phyloP scores from a whole-genome alignment of 306 rosid species.

The Pyrus betulifolia region DNA sequence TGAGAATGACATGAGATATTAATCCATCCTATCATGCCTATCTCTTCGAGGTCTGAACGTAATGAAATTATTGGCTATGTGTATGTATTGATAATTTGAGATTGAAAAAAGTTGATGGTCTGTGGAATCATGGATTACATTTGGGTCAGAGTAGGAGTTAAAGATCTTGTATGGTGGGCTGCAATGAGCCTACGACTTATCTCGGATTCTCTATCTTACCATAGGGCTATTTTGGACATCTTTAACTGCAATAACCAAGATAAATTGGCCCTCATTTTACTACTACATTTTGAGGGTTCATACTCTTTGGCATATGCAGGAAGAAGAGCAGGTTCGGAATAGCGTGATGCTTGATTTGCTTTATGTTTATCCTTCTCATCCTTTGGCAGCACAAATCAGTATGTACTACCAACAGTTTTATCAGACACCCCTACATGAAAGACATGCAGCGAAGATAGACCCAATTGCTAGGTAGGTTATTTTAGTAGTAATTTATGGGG shows the following conservation, averaged over 20 bases:
- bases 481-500: conserved; percentile 2
- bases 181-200: neutral
- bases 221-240: neutral
- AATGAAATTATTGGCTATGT: neutral
- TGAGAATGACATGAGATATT: neutral
- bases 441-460: conserved; percentile 34
- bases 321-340: conserved; percentile 67
- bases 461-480: conserved; percentile 58
- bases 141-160: neutral
- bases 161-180: neutral
- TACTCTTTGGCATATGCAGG: conserved; percentile 47
- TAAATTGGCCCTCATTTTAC: neutral
- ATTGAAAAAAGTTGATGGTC: neutral
- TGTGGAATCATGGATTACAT: neutral
- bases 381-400: conserved; percentile 46
- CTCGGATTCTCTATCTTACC: neutral
- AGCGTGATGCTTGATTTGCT: conserved; percentile 76
- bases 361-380: conserved; percentile 57
- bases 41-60: neutral
- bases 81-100: neutral
- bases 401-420: conserved; percentile 31
- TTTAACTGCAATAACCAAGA: neutral
- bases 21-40: neutral
- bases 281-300: conserved; percentile 16
- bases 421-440: conserved; percentile 33